These are phyloP conservation scores for Verticillium dahliae DNA, from an alignment of 2,329 filamentous ascomycete species.

Conservation along the genomic window DNA sequence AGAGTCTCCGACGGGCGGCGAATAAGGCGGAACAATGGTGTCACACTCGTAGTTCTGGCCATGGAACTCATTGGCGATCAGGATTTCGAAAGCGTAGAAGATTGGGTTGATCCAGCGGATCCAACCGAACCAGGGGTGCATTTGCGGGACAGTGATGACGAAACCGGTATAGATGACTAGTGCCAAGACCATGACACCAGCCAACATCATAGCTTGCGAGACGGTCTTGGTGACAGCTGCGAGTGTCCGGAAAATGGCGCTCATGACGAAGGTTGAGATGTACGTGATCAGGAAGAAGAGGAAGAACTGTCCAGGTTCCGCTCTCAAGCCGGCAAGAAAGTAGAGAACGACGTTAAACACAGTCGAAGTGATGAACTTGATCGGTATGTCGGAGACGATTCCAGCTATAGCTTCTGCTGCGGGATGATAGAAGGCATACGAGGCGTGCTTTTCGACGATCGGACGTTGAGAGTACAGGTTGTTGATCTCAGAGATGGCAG, in stretches of 20 bases:
- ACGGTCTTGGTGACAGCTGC: conserved; percentile 63
- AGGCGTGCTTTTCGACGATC: conserved; percentile 42
- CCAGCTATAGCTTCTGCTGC: conserved; percentile 47
- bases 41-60: conserved; percentile 51
- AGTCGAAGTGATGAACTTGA: conserved; percentile 45
- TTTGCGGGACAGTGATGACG: conserved; percentile 42
- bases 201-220: conserved; percentile 47
- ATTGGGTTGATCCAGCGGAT: conserved; percentile 70
- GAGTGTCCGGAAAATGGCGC: conserved; percentile 68
- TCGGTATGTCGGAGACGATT: conserved; percentile 47
- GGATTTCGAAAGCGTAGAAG: conserved; percentile 65
- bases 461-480: conserved; percentile 35
- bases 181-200: conserved; percentile 49
- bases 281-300: conserved; percentile 68
- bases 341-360: conserved; percentile 52
- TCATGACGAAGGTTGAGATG: conserved; percentile 64
- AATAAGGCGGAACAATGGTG: conserved; percentile 38
- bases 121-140: conserved; percentile 71
- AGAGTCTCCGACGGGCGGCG: conserved; percentile 32
- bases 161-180: conserved; percentile 58
- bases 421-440: conserved; percentile 45
- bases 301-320: conserved; percentile 65
- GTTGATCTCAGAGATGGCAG: conserved; percentile 48
- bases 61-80: conserved; percentile 69
- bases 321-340: conserved; percentile 45